Conservation (phyloP, 1,284 basidiomycete species). For the Amylostereum areolatum region DNA sequence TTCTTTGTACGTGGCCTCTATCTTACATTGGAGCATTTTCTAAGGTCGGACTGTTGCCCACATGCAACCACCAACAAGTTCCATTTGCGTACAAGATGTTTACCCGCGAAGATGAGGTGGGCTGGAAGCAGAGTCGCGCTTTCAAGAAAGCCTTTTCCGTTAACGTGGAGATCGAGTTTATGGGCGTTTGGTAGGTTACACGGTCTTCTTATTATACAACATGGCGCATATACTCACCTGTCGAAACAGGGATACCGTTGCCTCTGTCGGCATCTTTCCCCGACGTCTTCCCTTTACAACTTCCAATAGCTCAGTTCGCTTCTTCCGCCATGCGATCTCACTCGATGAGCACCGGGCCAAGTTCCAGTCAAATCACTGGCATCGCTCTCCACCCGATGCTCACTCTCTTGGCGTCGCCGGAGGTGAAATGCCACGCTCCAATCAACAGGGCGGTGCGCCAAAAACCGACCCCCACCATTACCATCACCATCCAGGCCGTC, state of each 20-base stretch:
- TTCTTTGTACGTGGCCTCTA: background rate
- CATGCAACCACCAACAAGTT: slow-evolving; percentile 42
- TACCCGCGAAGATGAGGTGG: slow-evolving; percentile 24
- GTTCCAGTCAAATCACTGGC: slow-evolving; percentile 41
- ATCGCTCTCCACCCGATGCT: background rate
- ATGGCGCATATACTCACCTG: too few species aligned
- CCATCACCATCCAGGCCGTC: slow-evolving; percentile 9
- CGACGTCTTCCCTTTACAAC: slow-evolving; percentile 46
- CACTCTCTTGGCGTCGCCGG: background rate
- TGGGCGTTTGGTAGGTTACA: slow-evolving; percentile 44
- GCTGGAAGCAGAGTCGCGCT: slow-evolving; percentile 24
- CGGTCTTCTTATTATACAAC: too few species aligned
- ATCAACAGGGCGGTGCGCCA: background rate
- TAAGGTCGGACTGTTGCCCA: slow-evolving; percentile 49
- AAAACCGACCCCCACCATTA: slow-evolving; percentile 8
- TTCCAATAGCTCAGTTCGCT: slow-evolving; percentile 49
- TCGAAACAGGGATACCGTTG: slow-evolving; percentile 36
- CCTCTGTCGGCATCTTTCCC: slow-evolving; percentile 39
- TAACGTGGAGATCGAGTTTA: slow-evolving; percentile 41
- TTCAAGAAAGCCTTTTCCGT: slow-evolving; percentile 44
- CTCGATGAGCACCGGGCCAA: slow-evolving; percentile 64
- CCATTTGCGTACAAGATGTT: slow-evolving; percentile 40
- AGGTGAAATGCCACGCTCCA: background rate
- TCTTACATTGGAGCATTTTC: background rate
- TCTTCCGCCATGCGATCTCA: slow-evolving; percentile 62